A percentile compares a stretch with the other conserved stretches of the same genome.
Evolutionary conservation across 805 yeast genomes (phyloP).

Genomic region (Limtongia smithiae): DNA sequence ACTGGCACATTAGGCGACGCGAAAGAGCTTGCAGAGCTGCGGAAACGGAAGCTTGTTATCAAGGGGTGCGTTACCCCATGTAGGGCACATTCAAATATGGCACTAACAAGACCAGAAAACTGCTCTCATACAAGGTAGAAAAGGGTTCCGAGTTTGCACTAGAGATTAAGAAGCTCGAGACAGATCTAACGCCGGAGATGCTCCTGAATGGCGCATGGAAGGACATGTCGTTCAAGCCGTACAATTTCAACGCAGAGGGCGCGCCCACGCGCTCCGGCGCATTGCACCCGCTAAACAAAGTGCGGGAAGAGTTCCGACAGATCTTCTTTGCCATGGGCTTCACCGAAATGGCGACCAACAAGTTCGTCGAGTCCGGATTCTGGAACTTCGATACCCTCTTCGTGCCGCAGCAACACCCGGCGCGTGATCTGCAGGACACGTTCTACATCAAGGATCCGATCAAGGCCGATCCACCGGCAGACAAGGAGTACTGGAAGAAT

Average conservation of each 20-base stretch:
- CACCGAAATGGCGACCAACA: slow-evolving; percentile 98
- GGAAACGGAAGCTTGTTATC: slow-evolving; percentile 83
- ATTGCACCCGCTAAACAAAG: slow-evolving; percentile 92
- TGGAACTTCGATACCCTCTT: slow-evolving; percentile 97
- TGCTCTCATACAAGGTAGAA: slow-evolving; percentile 65
- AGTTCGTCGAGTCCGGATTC: slow-evolving; percentile 96
- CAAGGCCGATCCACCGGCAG: slow-evolving; percentile 77
- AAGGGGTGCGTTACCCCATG: slow-evolving; percentile 39
- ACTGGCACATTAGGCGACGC: slow-evolving; percentile 57
- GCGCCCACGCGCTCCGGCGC: slow-evolving; percentile 83
- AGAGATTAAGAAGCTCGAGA: slow-evolving; percentile 75
- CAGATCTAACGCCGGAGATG: slow-evolving; percentile 95
- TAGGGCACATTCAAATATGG: too few species aligned
- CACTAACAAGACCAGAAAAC: slow-evolving; percentile 45
- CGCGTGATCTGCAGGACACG: slow-evolving; percentile 98
- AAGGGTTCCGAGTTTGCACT: slow-evolving; percentile 85
- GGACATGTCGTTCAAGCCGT: slow-evolving; percentile 81
- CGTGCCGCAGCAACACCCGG: slow-evolving; percentile 99
- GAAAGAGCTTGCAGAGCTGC: slow-evolving; percentile 75
- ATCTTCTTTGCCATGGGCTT: slow-evolving; percentile 97
- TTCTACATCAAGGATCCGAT: slow-evolving; percentile 94
- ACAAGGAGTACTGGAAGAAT: slow-evolving; percentile 70
- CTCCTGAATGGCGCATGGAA: slow-evolving; percentile 76
- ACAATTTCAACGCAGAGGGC: slow-evolving; percentile 95
- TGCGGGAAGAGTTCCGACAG: slow-evolving; percentile 95